Evolutionary conservation across 1,284 basidiomycete species (phyloP).

Genomic region (Austroboletus niveus): DNA sequence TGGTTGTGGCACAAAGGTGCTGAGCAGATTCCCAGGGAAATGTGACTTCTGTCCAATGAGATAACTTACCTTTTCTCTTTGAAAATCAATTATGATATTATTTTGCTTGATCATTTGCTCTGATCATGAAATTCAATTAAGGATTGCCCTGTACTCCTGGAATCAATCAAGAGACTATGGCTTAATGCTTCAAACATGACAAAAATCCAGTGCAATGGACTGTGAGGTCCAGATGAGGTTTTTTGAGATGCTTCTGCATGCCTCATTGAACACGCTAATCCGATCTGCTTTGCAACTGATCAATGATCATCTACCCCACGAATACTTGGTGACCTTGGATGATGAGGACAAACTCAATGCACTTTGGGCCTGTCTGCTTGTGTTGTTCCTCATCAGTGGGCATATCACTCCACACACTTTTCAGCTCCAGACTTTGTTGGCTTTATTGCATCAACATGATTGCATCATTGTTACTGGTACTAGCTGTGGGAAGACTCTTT

Average conservation of each 20-base stretch:
- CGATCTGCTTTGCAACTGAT: not conserved
- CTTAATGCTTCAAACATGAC: not conserved
- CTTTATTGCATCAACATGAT: not conserved
- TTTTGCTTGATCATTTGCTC: too few species aligned
- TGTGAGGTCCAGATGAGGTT: not conserved
- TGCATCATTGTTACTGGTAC: too few species aligned
- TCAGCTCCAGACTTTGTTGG: not conserved
- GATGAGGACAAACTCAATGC: not conserved
- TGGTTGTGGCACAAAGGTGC: too few species aligned
- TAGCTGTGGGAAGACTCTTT: too few species aligned
- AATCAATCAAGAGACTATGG: too few species aligned
- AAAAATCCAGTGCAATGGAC: not conserved
- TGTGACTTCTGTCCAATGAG: too few species aligned
- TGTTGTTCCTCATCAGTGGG: not conserved
- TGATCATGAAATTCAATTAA: too few species aligned
- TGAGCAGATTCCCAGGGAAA: too few species aligned
- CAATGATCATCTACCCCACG: not conserved
- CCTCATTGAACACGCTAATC: not conserved
- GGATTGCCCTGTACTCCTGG: too few species aligned
- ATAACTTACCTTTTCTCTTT: too few species aligned
- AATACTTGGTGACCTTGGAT: slow-evolving; percentile 3
- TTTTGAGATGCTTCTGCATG: not conserved
- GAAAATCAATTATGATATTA: too few species aligned
- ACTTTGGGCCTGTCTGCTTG: not conserved
- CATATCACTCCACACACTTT: not conserved